Conservation (phyloP, 371 early-diverging fungal species). For the Mucor plumbeus region DNA sequence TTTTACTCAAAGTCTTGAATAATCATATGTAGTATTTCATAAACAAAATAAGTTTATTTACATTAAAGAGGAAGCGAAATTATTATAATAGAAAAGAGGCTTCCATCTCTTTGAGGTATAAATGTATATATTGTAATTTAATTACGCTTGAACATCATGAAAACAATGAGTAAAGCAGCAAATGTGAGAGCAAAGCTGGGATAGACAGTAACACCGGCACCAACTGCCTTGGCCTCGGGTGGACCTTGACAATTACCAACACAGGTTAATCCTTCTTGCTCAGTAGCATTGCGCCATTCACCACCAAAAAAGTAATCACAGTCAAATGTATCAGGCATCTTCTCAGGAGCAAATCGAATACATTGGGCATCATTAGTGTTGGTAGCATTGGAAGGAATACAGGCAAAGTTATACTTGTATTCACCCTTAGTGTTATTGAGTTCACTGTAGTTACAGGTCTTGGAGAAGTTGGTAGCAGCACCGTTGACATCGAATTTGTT, state of each 20-base stretch:
- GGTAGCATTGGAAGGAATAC: conserved; percentile 10
- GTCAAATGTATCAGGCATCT: not conserved
- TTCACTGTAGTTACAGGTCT: conserved; percentile 4
- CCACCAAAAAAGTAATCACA: conserved; percentile 13
- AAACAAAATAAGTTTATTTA: not conserved
- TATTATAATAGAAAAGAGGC: not conserved
- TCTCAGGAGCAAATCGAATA: not conserved
- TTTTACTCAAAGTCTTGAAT: no score
- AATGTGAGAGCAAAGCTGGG: conserved; percentile 3
- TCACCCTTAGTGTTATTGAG: not conserved
- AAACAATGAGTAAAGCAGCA: not conserved
- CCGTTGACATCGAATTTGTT: conserved; percentile 6
- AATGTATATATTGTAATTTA: not conserved
- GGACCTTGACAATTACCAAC: conserved; percentile 8
- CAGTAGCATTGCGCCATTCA: conserved; percentile 8
- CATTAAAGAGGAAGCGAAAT: not conserved
- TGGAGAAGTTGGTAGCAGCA: conserved; percentile 4
- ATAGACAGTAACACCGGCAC: not conserved
- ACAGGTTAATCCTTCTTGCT: not conserved
- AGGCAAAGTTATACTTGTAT: conserved; percentile 14
- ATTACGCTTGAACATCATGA: conserved; percentile 3
- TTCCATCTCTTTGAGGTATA: not conserved
- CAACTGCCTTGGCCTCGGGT: conserved; percentile 1
- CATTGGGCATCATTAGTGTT: not conserved
- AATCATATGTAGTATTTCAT: no score